Evolutionary conservation across 1,284 basidiomycete genomes (phyloP).

Genomic region (Anthracocystis setariae): DNA sequence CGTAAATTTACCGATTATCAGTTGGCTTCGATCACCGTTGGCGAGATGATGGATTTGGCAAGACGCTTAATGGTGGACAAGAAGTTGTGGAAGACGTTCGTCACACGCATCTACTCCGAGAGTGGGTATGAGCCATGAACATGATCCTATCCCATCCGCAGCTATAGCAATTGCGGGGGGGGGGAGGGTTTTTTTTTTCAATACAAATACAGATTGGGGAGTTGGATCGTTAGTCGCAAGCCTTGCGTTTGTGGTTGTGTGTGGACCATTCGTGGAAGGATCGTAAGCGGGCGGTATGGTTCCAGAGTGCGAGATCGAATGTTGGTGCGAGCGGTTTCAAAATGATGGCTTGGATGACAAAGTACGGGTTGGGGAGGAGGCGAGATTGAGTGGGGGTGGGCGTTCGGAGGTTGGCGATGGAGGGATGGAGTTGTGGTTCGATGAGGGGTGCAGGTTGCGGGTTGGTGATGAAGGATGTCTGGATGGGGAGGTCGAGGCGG

Average conservation of each 20-base stretch:
- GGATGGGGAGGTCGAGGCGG: background rate
- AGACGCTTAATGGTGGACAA: slow-evolving; percentile 74
- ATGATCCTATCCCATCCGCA: background rate
- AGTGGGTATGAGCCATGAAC: slow-evolving; percentile 19
- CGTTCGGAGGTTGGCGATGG: background rate
- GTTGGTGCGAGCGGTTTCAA: slow-evolving; percentile 11
- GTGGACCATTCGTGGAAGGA: slow-evolving; percentile 22
- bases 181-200: too few species aligned
- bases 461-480: background rate
- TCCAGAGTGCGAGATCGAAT: slow-evolving; percentile 38
- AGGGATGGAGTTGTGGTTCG: background rate
- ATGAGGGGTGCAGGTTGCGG: background rate
- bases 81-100: slow-evolving; percentile 76
- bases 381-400: background rate
- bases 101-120: slow-evolving; percentile 74
- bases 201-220: slow-evolving; percentile 6
- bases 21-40: slow-evolving; percentile 80
- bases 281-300: slow-evolving; percentile 20
- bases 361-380: slow-evolving; percentile 19
- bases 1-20: slow-evolving; percentile 77
- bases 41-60: slow-evolving; percentile 79
- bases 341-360: slow-evolving; percentile 31
- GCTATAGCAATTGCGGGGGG: too few species aligned
- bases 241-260: slow-evolving; percentile 21
- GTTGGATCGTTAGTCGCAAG: slow-evolving; percentile 1